phyloP scores from a whole-genome alignment of 176 grass and related monocot species.

The Triticum timopheevii region DNA sequence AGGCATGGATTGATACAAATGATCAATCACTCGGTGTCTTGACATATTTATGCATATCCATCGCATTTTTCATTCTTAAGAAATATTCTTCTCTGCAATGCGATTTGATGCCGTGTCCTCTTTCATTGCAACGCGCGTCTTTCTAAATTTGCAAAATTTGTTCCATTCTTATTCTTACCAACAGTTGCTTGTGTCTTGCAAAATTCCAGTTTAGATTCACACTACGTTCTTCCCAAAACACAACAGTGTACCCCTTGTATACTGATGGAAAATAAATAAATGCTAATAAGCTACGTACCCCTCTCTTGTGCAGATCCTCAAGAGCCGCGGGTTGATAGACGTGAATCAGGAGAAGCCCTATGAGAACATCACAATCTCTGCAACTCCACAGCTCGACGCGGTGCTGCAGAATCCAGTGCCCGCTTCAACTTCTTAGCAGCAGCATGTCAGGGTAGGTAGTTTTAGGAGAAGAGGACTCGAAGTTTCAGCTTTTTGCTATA shows the following conservation, averaged over 20 bases:
- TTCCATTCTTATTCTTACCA: background rate
- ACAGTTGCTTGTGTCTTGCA: background rate
- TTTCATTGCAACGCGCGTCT: background rate
- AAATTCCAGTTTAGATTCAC: background rate
- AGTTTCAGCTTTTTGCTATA: background rate
- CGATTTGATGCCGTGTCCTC: background rate
- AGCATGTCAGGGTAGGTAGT: background rate
- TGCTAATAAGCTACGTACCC: background rate
- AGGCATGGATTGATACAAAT: background rate
- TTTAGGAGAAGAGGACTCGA: background rate
- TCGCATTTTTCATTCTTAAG: slow-evolving; percentile 4
- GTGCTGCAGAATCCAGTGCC: slow-evolving; percentile 21
- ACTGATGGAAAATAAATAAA: background rate
- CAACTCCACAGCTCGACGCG: slow-evolving; percentile 44
- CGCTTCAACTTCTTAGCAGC: background rate
- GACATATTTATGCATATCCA: background rate
- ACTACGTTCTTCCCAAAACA: background rate
- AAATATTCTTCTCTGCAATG: background rate
- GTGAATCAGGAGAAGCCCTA: slow-evolving; percentile 71
- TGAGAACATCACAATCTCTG: slow-evolving; percentile 48
- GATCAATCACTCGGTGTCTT: background rate
- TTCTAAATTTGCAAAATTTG: background rate
- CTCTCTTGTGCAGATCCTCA: slow-evolving; percentile 60
- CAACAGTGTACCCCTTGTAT: background rate
- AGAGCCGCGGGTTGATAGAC: slow-evolving; percentile 46